These are phyloP conservation scores for Tagetes erecta DNA, from an alignment of 129 eudicot genomes.

Conservation along the genomic window DNA sequence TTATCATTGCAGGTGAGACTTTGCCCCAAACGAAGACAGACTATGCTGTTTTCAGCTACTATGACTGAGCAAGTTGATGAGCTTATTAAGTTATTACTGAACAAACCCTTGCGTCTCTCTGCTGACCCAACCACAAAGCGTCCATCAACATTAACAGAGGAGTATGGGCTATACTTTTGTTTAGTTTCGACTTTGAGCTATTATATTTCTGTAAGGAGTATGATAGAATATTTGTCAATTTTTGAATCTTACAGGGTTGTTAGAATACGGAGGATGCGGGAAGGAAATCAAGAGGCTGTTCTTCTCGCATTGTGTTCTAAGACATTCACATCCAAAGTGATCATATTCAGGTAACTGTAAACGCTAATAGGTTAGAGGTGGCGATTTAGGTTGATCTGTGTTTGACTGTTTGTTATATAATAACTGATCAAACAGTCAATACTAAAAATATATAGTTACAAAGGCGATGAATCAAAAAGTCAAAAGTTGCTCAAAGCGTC, in stretches of 20 bases:
- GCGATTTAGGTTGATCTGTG: background rate
- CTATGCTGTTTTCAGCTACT: too few species aligned
- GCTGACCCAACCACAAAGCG: too few species aligned
- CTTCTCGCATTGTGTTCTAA: conserved; percentile 93
- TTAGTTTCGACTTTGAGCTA: conserved; percentile 15
- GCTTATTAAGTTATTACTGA: too few species aligned
- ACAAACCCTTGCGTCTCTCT: too few species aligned
- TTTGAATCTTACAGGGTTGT: conserved; percentile 56
- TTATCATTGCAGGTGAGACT: conserved; percentile 53
- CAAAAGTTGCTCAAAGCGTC: background rate
- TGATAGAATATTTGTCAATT: background rate
- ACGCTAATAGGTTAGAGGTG: background rate
- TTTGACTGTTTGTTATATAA: background rate
- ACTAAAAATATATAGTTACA: background rate
- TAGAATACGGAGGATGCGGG: conserved; percentile 81
- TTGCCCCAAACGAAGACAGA: too few species aligned
- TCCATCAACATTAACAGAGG: too few species aligned
- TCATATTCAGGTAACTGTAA: conserved; percentile 67
- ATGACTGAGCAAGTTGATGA: too few species aligned
- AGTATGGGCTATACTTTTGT: too few species aligned
- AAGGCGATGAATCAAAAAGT: background rate
- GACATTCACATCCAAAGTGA: conserved; percentile 87
- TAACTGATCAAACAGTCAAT: background rate
- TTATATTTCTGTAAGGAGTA: background rate
- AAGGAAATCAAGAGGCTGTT: conserved; percentile 93